These are phyloP conservation scores for Pseudogymnoascus sp. DNA, from an alignment of 2,329 filamentous ascomycete genomes.

Conservation along the genomic window DNA sequence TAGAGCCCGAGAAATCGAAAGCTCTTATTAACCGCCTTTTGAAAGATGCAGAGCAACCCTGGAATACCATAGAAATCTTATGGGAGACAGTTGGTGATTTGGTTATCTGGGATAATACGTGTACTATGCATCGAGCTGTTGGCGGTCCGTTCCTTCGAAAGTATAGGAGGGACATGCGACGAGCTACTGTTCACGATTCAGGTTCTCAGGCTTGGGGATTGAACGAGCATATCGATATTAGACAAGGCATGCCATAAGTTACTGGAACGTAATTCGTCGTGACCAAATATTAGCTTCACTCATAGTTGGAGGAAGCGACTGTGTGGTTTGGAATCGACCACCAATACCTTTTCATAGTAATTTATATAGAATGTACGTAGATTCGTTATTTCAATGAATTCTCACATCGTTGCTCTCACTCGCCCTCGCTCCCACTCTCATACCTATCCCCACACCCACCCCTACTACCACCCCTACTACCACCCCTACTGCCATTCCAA, in stretches of 20 bases:
- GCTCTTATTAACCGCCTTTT: conserved; percentile 33
- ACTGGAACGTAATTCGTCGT: not conserved
- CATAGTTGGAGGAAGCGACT: too few relatives aligned
- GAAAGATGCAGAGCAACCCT: conserved; percentile 37
- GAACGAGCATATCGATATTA: conserved; percentile 27
- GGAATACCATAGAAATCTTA: conserved; percentile 36
- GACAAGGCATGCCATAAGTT: conserved; percentile 21
- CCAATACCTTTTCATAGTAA: too few relatives aligned
- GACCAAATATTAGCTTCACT: too few relatives aligned
- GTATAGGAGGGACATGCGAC: conserved; percentile 42
- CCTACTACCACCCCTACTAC: too few relatives aligned
- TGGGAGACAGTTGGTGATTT: conserved; percentile 43
- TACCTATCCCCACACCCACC: too few relatives aligned
- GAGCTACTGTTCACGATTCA: conserved; percentile 44
- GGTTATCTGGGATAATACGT: conserved; percentile 50
- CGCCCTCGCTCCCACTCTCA: too few relatives aligned
- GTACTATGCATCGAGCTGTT: conserved; percentile 43
- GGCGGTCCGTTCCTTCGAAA: conserved; percentile 39
- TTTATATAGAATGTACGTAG: too few relatives aligned
- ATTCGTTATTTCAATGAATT: too few relatives aligned
- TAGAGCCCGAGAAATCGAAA: conserved; percentile 26
- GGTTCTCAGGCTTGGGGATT: conserved; percentile 33
- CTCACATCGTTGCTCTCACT: too few relatives aligned
- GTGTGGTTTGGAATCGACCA: too few relatives aligned
- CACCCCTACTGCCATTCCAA: too few relatives aligned